Evolutionary conservation across 164 flowering plant species (phyloP), one percentile per base, ranked within the genome.

Genomic region (Berberis vulgaris): DNA sequence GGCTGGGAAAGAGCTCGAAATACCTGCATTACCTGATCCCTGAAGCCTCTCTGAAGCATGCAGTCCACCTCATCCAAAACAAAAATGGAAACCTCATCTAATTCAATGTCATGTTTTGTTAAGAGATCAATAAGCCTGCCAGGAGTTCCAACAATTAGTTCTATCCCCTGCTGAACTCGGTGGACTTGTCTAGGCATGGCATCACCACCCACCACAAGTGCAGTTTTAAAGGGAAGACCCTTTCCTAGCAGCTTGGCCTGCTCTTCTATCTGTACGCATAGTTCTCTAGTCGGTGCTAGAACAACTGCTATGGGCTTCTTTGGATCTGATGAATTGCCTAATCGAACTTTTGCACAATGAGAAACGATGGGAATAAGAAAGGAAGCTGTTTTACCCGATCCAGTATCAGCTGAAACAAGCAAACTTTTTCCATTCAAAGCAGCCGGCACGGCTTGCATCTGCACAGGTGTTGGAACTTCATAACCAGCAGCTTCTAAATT

Each of bases 401-500:
- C 98, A 0, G 98, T 90, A 66, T 83, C 86, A 58, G 98, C 96
- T 38, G 91, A 82, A 76, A 84, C 97, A 64, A 93, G 90, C 77
- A 90, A 66, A 76, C 79, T 84, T 68, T 81, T 79, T 7, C 97
- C 89, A 7, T 11, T 58, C 67, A 86, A 74, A 68, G 92, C 97
- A 73, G 85, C 82, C 11, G 98, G 98, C 46, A 93, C 87, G 43
- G 90, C 86, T 80, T 90, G 98, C 97, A 93, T 93, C 71, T 93
- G 97, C 41, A 90, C 86, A 63, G 97, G 96, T 4, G 97, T 93
- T 2, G 97, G 98, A 63, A 84, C 81, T 65, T 79, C 94, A 74
- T 79, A 88, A 39, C 96, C 94, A 6, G 82, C 77, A 58, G 74
- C 66, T 74, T 90, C 96, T 59, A 88, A 70, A 77, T 93, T 93